phyloP scores from a whole-genome alignment of 176 grass and related monocot species.

The Cocos nucifera region DNA sequence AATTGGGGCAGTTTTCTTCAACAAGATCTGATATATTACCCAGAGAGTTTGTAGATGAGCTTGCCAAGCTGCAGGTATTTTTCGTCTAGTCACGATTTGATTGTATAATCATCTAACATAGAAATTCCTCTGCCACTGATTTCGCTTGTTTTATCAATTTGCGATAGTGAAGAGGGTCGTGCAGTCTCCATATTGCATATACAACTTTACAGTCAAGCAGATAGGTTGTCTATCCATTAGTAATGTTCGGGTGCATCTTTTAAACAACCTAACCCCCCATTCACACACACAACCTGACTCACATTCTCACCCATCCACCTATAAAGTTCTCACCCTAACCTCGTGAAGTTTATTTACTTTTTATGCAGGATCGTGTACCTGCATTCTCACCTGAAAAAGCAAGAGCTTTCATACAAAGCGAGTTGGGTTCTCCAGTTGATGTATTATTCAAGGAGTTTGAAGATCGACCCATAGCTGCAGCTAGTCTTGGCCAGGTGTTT shows the following conservation, averaged over 20 bases:
- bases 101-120: too few relatives aligned
- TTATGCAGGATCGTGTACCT: constrained; percentile 77
- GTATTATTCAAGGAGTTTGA: constrained; percentile 85
- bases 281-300: too few relatives aligned
- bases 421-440: constrained; percentile 81
- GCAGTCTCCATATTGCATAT: too few relatives aligned
- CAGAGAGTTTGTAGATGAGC: constrained; percentile 79
- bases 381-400: constrained; percentile 93
- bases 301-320: too few relatives aligned
- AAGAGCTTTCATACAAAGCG: constrained; percentile 66
- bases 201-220: too few relatives aligned
- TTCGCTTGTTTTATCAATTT: too few relatives aligned
- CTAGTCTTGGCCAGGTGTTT: constrained; percentile 96
- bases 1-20: constrained; percentile 87
- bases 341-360: constrained; percentile 2
- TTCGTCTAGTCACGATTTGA: not conserved
- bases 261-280: too few relatives aligned
- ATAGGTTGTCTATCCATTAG: too few relatives aligned
- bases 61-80: constrained; percentile 92
- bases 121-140: too few relatives aligned
- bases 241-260: too few relatives aligned
- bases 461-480: constrained; percentile 79
- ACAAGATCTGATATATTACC: constrained; percentile 95
- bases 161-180: too few relatives aligned
- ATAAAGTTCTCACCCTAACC: too few relatives aligned